Evolutionary conservation across 1,284 basidiomycete genomes (phyloP).

Genomic region (Rhodofomes roseus): DNA sequence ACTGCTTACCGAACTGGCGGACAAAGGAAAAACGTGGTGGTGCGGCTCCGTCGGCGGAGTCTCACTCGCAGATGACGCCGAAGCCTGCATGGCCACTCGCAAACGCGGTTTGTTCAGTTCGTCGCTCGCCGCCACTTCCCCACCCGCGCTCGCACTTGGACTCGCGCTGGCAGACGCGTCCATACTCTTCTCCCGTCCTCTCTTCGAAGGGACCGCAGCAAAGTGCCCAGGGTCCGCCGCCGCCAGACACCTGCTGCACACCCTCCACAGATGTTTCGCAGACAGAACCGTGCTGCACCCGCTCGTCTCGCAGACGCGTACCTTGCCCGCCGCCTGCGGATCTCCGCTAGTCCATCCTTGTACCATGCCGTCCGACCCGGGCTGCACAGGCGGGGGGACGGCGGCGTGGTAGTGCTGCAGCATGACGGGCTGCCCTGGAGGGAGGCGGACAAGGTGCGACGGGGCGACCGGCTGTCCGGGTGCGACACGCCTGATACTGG

Average conservation of each 20-base stretch:
- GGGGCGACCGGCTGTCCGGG: neutral
- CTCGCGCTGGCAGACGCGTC: neutral
- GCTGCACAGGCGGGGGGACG: neutral
- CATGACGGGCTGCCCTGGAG: neutral
- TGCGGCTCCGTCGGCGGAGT: neutral
- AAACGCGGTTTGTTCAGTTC: neutral
- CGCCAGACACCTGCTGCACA: conserved; percentile 1
- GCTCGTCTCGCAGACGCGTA: conserved; percentile 1
- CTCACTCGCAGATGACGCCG: neutral
- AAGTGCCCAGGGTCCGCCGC: neutral
- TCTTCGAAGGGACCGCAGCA: neutral
- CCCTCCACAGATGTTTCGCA: neutral
- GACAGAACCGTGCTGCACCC: conserved; percentile 4
- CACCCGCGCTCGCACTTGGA: too few relatives aligned
- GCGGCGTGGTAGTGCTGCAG: conserved; percentile 1
- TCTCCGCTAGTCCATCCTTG: neutral
- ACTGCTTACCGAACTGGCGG: neutral
- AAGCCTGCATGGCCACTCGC: neutral
- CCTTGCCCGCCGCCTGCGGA: neutral
- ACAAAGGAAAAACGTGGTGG: neutral
- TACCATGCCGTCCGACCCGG: neutral
- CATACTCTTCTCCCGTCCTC: neutral
- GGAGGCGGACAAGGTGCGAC: neutral
- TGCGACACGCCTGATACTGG: neutral
- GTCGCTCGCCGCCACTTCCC: neutral